phyloP scores from a whole-genome alignment of 768 basidiomycete species.

The Agrocybe pediades region DNA sequence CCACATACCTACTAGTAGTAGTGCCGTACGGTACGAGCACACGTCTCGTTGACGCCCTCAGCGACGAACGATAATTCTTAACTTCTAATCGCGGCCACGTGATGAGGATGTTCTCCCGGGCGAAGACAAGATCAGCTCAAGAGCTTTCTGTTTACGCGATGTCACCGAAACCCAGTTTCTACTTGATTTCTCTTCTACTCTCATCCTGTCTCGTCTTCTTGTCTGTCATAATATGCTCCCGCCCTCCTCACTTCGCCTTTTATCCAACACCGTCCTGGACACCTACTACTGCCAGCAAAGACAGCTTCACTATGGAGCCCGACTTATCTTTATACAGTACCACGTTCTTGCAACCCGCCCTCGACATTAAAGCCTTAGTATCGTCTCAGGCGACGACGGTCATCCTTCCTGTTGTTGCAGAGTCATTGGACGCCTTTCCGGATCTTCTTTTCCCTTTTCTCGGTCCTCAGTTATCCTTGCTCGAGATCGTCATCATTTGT shows the following conservation, averaged over 20 bases:
- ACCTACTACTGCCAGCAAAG: too few species aligned
- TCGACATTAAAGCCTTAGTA: conserved; percentile 3
- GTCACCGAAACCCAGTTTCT: conserved; percentile 8
- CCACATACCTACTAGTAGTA: conserved; percentile 15
- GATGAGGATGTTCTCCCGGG: background rate
- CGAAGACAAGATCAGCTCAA: background rate
- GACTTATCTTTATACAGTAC: background rate
- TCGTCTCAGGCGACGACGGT: conserved; percentile 42
- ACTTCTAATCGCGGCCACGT: conserved; percentile 9
- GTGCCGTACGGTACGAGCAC: conserved; percentile 16
- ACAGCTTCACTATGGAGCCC: background rate
- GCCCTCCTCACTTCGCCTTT: background rate
- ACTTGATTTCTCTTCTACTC: conserved; percentile 11
- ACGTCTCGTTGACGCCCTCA: background rate
- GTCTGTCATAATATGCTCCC: conserved; percentile 13
- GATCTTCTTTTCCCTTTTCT: conserved; percentile 41
- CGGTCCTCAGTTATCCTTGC: conserved; percentile 31
- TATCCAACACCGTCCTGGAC: background rate
- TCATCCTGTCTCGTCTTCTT: conserved; percentile 15
- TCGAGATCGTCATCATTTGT: conserved; percentile 50
- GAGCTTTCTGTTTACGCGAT: background rate
- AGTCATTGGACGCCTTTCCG: conserved; percentile 34
- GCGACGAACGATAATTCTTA: background rate
- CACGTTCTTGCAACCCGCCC: background rate
- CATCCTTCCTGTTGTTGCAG: conserved; percentile 46